phyloP scores from a whole-genome alignment of 345 rosid species.

The Salix purpurea region DNA sequence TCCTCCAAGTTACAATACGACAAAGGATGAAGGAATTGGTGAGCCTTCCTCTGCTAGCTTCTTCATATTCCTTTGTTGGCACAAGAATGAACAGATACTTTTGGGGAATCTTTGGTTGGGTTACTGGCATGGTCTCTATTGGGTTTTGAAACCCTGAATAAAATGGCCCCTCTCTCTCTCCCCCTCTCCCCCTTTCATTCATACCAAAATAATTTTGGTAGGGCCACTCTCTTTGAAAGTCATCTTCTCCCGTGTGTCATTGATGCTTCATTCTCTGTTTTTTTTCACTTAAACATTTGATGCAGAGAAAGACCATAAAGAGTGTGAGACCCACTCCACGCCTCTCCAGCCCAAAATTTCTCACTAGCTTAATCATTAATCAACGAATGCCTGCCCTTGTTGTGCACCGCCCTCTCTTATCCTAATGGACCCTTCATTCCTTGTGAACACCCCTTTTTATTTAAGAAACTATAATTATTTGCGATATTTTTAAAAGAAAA shows the following conservation, averaged over 20 bases:
- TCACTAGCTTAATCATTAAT: neutral
- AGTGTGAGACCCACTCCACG: conserved; percentile 19
- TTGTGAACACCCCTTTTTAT: too few relatives aligned
- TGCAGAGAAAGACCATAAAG: conserved; percentile 22
- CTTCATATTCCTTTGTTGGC: neutral
- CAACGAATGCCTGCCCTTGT: too few relatives aligned
- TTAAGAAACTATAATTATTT: too few relatives aligned
- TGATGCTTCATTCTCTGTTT: conserved; percentile 23
- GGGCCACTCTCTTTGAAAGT: conserved; percentile 8
- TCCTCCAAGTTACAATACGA: neutral
- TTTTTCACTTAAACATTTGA: conserved; percentile 10
- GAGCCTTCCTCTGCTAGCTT: neutral
- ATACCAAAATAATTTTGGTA: conserved; percentile 21
- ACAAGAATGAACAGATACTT: neutral
- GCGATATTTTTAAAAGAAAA: too few relatives aligned
- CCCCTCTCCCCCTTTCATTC: neutral
- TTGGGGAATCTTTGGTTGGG: too few relatives aligned
- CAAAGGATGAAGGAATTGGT: neutral
- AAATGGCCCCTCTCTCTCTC: neutral
- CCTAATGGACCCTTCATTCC: too few relatives aligned
- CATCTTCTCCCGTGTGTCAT: conserved; percentile 32
- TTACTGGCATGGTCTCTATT: neutral
- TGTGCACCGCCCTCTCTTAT: too few relatives aligned
- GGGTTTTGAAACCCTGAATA: neutral
- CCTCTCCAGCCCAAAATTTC: neutral